Percentiles rank a stretch among this genome's conserved stretches.
phyloP scores from a whole-genome alignment of 768 basidiomycete species.

The Macrolepiota dolichaula region DNA sequence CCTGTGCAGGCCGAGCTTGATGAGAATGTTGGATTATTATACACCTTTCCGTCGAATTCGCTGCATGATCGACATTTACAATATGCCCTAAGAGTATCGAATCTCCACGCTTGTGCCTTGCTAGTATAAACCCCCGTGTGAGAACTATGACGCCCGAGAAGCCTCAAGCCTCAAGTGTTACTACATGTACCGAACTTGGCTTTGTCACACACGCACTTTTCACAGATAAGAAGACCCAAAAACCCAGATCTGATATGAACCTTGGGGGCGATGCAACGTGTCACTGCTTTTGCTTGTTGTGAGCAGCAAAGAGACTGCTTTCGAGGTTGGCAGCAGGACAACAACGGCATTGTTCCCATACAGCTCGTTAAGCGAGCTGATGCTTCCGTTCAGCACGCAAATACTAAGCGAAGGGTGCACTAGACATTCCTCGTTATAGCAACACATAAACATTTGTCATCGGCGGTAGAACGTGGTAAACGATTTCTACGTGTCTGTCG shows the following conservation, averaged over 20 bases:
- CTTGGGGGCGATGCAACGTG: neutral
- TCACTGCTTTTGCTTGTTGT: neutral
- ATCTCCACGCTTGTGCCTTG: neutral
- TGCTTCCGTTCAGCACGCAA: constrained; percentile 9
- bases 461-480: constrained; percentile 10
- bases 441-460: neutral
- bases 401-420: constrained; percentile 6
- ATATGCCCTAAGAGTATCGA: neutral
- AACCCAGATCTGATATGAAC: neutral
- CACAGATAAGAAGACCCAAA: neutral
- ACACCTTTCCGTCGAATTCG: constrained; percentile 2
- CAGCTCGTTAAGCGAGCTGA: constrained; percentile 5
- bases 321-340: neutral
- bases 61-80: constrained; percentile 3
- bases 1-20: constrained; percentile 10
- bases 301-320: neutral
- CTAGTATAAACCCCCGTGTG: neutral
- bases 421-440: constrained; percentile 3
- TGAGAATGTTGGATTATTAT: constrained; percentile 8
- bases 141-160: neutral
- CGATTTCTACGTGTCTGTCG: neutral
- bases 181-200: neutral
- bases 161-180: too few species aligned
- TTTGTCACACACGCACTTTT: neutral
- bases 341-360: constrained; percentile 3